phyloP scores from a whole-genome alignment of 148 eudicot genomes.

The Silene conica region DNA sequence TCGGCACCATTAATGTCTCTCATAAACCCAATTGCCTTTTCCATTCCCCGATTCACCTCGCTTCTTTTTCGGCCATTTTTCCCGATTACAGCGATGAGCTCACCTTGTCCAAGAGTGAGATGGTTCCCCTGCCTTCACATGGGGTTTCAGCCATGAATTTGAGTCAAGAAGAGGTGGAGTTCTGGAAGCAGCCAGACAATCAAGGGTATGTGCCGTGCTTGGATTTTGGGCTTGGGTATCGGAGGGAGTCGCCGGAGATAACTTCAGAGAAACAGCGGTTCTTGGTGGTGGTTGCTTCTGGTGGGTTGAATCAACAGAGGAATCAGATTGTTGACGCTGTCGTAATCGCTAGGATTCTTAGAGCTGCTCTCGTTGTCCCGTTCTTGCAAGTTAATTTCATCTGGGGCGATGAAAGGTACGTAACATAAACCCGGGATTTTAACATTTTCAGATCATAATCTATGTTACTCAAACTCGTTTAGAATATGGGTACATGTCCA shows the following conservation, averaged over 20 bases:
- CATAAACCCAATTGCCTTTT: constrained; percentile 6
- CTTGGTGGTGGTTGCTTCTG: constrained; percentile 59
- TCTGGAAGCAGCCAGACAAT: constrained; percentile 62
- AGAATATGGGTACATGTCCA: no score
- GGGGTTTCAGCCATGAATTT: constrained; percentile 22
- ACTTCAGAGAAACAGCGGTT: constrained; percentile 46
- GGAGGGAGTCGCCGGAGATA: constrained; percentile 39
- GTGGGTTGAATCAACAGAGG: constrained; percentile 66
- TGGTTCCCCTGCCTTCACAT: constrained; percentile 59
- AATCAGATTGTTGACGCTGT: constrained; percentile 77
- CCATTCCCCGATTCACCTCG: constrained; percentile 15
- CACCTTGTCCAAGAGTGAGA: constrained; percentile 34
- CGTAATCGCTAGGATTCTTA: constrained; percentile 70
- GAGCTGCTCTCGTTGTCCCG: constrained; percentile 63
- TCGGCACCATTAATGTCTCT: constrained; percentile 28
- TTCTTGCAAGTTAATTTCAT: constrained; percentile 60
- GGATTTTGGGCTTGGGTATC: constrained; percentile 44
- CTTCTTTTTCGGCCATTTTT: constrained; percentile 35
- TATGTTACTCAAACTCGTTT: no score
- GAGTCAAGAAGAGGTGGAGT: constrained; percentile 37
- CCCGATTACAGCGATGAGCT: not conserved
- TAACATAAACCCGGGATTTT: no score
- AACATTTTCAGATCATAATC: no score
- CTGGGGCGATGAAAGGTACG: constrained; percentile 72
- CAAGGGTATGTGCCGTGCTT: constrained; percentile 60